phyloP scores from a whole-genome alignment of 2,329 filamentous ascomycete genomes.

The Colletotrichum tamarilloi region DNA sequence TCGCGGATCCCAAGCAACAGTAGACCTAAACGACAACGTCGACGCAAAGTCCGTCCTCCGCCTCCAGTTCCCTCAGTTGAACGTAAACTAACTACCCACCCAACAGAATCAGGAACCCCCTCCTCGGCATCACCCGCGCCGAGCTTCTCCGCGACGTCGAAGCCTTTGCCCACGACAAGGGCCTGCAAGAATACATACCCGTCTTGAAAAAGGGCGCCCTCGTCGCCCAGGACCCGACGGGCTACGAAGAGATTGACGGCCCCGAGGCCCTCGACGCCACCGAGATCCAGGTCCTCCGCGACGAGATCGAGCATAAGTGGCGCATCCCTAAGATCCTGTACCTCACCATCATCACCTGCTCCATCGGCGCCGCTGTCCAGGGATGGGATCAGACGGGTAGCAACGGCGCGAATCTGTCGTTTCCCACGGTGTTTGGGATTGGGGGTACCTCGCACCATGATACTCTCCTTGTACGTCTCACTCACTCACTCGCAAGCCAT shows the following conservation, averaged over 20 bases:
- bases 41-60: conserved; percentile 55
- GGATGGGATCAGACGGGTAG: conserved; percentile 60
- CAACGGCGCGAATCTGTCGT: conserved; percentile 61
- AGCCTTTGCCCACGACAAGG: conserved; percentile 60
- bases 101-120: conserved; percentile 55
- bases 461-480: conserved; percentile 53
- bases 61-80: neutral
- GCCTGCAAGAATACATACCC: conserved; percentile 57
- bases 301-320: conserved; percentile 62
- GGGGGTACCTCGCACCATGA: conserved; percentile 55
- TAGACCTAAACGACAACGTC: conserved; percentile 58
- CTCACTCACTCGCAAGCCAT: neutral
- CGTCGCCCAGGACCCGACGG: conserved; percentile 64
- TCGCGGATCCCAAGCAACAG: conserved; percentile 20
- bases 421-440: conserved; percentile 57
- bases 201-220: conserved; percentile 59
- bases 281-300: conserved; percentile 53
- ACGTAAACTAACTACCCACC: conserved; percentile 32
- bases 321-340: conserved; percentile 60
- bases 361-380: conserved; percentile 65
- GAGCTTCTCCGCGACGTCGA: conserved; percentile 66
- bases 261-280: conserved; percentile 52
- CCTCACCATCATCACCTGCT: conserved; percentile 62
- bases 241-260: conserved; percentile 55
- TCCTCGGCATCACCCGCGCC: conserved; percentile 54